Evolutionary conservation across 805 yeast species (phyloP).

Genomic region (Metschnikowia borealis): DNA sequence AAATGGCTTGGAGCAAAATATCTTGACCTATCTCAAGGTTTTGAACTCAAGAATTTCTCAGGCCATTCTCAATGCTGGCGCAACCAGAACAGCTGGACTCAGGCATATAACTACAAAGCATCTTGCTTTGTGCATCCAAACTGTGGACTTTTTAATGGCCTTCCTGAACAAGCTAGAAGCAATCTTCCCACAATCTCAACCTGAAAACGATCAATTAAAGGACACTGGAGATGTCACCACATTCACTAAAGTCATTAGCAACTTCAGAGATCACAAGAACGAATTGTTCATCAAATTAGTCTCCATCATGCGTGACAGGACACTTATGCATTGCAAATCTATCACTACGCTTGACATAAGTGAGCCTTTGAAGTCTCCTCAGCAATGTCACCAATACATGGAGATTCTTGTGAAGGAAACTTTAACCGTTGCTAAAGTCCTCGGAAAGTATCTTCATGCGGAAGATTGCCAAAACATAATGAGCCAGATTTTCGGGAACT

Average conservation of each 20-base stretch:
- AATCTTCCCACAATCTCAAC: slow-evolving; percentile 9
- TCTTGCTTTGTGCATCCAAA: slow-evolving; percentile 62
- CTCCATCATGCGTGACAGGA: slow-evolving; percentile 67
- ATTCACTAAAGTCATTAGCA: slow-evolving; percentile 29
- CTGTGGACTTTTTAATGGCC: slow-evolving; percentile 44
- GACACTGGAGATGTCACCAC: slow-evolving; percentile 24
- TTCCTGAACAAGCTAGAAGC: slow-evolving; percentile 32
- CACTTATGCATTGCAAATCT: slow-evolving; percentile 46
- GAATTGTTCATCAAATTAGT: slow-evolving; percentile 62
- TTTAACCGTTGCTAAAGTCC: slow-evolving; percentile 55
- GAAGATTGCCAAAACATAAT: slow-evolving; percentile 43
- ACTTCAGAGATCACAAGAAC: slow-evolving; percentile 55
- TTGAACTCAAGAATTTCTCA: slow-evolving; percentile 54
- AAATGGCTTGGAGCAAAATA: slow-evolving; percentile 37
- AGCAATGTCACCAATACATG: slow-evolving; percentile 60
- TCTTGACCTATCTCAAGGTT: slow-evolving; percentile 42
- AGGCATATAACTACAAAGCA: slow-evolving; percentile 73
- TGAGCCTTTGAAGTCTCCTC: slow-evolving; percentile 36
- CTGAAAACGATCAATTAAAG: slow-evolving; percentile 2
- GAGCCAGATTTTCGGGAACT: slow-evolving; percentile 52
- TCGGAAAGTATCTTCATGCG: slow-evolving; percentile 54
- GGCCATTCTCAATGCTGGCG: slow-evolving; percentile 70
- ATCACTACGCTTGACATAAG: slow-evolving; percentile 51
- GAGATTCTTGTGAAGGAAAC: slow-evolving; percentile 64
- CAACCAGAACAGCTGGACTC: slow-evolving; percentile 68